Base-by-base conservation (phyloP, 371 early-diverging fungal genomes). In the Haplosporangium sp. region DNA sequence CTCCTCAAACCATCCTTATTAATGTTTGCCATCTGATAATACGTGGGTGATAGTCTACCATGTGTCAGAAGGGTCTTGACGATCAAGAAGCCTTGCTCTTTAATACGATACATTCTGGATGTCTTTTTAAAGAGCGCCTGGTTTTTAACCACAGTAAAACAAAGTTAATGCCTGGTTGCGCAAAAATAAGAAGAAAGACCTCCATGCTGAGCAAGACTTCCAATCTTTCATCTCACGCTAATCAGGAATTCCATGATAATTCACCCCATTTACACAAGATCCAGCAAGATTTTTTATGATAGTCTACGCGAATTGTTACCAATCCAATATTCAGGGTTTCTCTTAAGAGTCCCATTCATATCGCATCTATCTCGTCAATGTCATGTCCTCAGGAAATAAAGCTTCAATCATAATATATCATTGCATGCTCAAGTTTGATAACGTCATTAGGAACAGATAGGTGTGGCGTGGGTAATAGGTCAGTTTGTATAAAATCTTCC, bases 1-100 rank as follows among this genome's bases (percentile, higher is more conserved):
- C 82, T 99, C 97, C 78, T 99, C 99, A 87, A 99, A 99, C 88
- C 99, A 99, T 0, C 99, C 99, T 27, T 96, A 96, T 27, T 96
- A 96, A 50, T 97, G 89, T 83, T 96, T 96, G 48, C 98, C 98
- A 79, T 98, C 99, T 55, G 72, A 83, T 7, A 98, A 98, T 57
- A 92, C 85, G 76, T 98, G 97, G 9, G 76, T 97, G 97, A 88
- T 97, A 97, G 64, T 95, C 98, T 92, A 37, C 99, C 99, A 69
- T 99, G 99, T 2, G 97, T 98, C 77, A 94, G 94, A 77, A 95
- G 98, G 4, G 94, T 89, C 67, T 94, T 91, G n/a, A 97, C 97
- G 20, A 98, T 97, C 4, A 94, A 93, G 78, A 95, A 95, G 4
- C 96, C 96, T 39, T 93, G 88, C 52, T 93, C 90, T 77, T 96